Evolutionary conservation across 2,329 filamentous ascomycete genomes (phyloP).

Genomic region (Penicillium sp.): DNA sequence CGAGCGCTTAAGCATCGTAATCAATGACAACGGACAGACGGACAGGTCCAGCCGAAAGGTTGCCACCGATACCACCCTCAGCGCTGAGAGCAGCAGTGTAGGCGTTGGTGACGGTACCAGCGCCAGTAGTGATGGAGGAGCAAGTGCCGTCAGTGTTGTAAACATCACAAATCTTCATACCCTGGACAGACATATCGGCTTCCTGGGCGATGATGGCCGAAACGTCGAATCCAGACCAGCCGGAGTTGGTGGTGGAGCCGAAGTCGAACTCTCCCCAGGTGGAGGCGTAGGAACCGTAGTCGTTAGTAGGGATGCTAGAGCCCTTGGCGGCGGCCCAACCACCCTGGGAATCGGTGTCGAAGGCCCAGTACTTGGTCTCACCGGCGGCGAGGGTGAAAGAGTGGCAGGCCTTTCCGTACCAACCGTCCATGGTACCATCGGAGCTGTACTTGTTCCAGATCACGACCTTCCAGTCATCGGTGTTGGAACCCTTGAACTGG

Average conservation of each 20-base stretch:
- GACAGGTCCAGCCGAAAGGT: conserved; percentile 27
- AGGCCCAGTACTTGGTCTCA: conserved; percentile 39
- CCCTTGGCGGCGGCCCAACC: conserved; percentile 31
- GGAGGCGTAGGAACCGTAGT: conserved; percentile 27
- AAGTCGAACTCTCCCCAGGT: conserved; percentile 41
- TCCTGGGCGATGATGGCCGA: conserved; percentile 37
- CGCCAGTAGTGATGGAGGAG: conserved; percentile 30
- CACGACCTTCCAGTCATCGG: conserved; percentile 35
- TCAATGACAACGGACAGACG: conserved; percentile 30
- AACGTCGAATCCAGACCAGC: conserved; percentile 37
- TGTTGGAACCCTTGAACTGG: conserved; percentile 33
- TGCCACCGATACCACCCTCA: conserved; percentile 38
- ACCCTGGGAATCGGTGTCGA: conserved; percentile 38
- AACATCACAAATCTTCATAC: conserved; percentile 36
- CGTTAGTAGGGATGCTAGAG: conserved; percentile 27
- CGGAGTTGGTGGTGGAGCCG: conserved; percentile 26
- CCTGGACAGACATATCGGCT: conserved; percentile 30
- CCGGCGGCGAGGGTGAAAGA: conserved; percentile 32
- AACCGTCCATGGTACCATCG: conserved; percentile 34
- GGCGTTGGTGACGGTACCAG: conserved; percentile 30
- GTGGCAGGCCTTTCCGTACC: conserved; percentile 36
- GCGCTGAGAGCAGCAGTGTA: conserved; percentile 24
- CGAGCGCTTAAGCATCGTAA: conserved; percentile 26
- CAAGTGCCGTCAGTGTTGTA: conserved; percentile 24
- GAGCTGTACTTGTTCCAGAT: conserved; percentile 44